Evolutionary conservation across 768 basidiomycete species (phyloP).

Genomic region (Dacryopinax spathularia): DNA sequence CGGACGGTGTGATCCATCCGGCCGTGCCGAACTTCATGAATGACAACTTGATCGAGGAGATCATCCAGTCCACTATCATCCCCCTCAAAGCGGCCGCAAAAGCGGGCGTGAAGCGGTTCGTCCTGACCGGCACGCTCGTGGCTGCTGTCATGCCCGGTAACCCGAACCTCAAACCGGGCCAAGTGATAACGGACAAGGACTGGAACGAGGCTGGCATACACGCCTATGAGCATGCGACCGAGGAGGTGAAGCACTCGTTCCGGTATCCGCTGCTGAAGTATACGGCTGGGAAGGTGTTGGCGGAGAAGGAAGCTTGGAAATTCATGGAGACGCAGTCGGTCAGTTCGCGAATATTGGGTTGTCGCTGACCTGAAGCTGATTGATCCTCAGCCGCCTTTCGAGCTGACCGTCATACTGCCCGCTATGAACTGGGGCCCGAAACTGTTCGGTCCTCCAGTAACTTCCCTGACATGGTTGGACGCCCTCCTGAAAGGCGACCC

Average conservation of each 20-base stretch:
- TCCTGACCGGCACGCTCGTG: neutral
- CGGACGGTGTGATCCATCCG: neutral
- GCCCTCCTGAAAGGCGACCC: neutral
- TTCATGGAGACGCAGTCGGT: neutral
- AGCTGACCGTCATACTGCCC: neutral
- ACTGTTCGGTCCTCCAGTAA: neutral
- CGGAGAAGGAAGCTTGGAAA: neutral
- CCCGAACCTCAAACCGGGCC: too few relatives aligned
- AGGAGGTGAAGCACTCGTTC: neutral
- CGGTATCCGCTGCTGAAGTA: neutral
- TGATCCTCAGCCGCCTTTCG: neutral
- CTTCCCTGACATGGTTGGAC: neutral
- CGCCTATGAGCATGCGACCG: neutral
- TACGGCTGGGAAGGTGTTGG: neutral
- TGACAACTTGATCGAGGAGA: neutral
- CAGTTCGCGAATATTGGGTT: too few relatives aligned
- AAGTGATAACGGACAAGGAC: neutral
- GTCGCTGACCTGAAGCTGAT: too few relatives aligned
- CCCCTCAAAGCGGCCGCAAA: neutral
- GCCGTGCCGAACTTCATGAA: neutral
- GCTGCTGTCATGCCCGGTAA: too few relatives aligned
- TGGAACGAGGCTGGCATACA: neutral
- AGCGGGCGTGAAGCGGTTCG: neutral
- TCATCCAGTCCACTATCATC: neutral
- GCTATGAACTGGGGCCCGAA: neutral